phyloP scores from a whole-genome alignment of 176 grass and related monocot species.

The Dendrocalamus sinicus region DNA sequence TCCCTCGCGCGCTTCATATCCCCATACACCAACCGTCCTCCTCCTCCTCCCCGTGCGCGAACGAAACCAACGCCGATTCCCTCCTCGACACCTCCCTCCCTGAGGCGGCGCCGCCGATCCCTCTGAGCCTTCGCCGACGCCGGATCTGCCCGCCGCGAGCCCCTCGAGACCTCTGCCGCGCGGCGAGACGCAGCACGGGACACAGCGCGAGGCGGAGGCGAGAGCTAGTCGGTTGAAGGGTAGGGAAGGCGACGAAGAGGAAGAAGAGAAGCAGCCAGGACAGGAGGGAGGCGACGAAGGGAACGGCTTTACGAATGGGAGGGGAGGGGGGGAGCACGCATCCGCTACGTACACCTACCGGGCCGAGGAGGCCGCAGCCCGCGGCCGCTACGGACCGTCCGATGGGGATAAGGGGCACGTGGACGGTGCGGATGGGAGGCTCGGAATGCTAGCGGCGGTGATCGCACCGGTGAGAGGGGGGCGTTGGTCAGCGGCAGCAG shows the following conservation, averaged over 20 bases:
- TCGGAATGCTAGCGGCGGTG: neutral
- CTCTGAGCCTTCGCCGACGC: neutral
- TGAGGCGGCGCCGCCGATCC: conserved; percentile 44
- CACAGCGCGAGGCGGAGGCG: conserved; percentile 15
- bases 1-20: conserved; percentile 64
- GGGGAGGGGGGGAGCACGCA: no score
- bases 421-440: accelerated
- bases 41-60: neutral
- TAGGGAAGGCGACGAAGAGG: neutral
- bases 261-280: neutral
- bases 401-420: neutral
- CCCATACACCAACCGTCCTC: conserved; percentile 49
- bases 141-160: conserved; percentile 37
- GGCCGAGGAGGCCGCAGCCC: neutral
- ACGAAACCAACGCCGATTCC: neutral
- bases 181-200: neutral
- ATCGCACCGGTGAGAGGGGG: conserved; percentile 4
- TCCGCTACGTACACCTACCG: conserved; percentile 34
- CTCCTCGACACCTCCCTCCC: neutral
- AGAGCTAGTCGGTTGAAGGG: conserved; percentile 12
- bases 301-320: conserved; percentile 14
- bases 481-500: no score
- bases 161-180: neutral
- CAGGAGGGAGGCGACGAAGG: neutral
- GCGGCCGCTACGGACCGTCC: conserved; percentile 1